Percentiles rank a stretch among this genome's conserved stretches.
These are phyloP conservation scores for Aspergillus diversus DNA, from an alignment of 495 filamentous ascomycete species.

Conservation along the genomic window DNA sequence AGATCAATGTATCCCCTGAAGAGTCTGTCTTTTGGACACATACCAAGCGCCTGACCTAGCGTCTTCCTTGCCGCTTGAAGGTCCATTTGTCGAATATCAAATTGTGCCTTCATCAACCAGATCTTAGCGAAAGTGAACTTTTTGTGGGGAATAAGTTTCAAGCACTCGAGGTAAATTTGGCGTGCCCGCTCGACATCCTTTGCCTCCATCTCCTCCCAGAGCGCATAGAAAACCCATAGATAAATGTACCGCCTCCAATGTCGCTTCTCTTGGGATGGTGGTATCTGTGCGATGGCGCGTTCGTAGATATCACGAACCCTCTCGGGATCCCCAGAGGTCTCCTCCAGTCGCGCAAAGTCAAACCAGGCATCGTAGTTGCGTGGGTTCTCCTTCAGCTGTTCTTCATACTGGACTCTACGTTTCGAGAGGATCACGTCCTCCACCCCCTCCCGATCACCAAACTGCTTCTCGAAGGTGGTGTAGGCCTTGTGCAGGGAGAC, in stretches of 20 bases:
- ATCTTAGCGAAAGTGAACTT: slow-evolving; percentile 97
- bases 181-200: slow-evolving; percentile 79
- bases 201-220: slow-evolving; percentile 88
- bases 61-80: slow-evolving; percentile 81
- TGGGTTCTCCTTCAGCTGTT: slow-evolving; percentile 87
- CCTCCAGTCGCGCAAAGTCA: slow-evolving; percentile 90
- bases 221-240: slow-evolving; percentile 95
- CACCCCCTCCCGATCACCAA: slow-evolving; percentile 89
- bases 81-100: slow-evolving; percentile 86
- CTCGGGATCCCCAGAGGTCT: slow-evolving; percentile 76
- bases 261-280: slow-evolving; percentile 93
- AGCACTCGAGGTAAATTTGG: slow-evolving; percentile 87
- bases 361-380: slow-evolving; percentile 98
- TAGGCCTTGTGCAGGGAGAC: slow-evolving; percentile 86
- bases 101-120: slow-evolving; percentile 91
- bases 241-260: slow-evolving; percentile 98
- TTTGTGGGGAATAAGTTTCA: slow-evolving; percentile 90
- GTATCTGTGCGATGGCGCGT: slow-evolving; percentile 92
- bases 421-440: slow-evolving; percentile 97
- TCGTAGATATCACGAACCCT: slow-evolving; percentile 92
- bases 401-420: slow-evolving; percentile 89
- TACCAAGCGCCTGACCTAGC: slow-evolving; percentile 85
- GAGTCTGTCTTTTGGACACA: slow-evolving; percentile 93
- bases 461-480: slow-evolving; percentile 98
- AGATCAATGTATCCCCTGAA: slow-evolving; percentile 93